A percentile compares a stretch with the other conserved stretches of the same genome.
Evolutionary conservation across 371 early-diverging fungal genomes (phyloP).

Genomic region (Choanephora cucurbitarum): DNA sequence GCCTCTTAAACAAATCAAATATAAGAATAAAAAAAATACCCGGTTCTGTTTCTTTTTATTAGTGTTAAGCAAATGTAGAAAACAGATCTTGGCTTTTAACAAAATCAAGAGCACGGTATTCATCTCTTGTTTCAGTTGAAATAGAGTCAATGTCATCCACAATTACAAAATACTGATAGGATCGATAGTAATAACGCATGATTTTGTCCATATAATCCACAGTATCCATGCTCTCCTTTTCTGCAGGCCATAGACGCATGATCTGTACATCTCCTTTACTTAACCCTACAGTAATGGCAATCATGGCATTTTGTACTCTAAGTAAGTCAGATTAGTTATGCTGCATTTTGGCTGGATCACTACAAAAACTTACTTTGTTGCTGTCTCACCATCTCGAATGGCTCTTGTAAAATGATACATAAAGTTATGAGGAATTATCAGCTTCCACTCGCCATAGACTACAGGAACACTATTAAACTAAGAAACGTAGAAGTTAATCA

Average conservation of each 20-base stretch:
- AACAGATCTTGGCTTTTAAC: constrained; percentile 5
- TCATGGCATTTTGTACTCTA: constrained; percentile 7
- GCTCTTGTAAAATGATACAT: neutral
- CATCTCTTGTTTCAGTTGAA: neutral
- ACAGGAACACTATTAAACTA: constrained; percentile 14
- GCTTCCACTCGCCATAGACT: constrained; percentile 20
- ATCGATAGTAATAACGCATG: constrained; percentile 8
- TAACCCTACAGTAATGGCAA: constrained; percentile 6
- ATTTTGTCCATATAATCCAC: constrained; percentile 11
- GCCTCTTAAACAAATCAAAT: neutral
- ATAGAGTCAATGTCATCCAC: constrained; percentile 22
- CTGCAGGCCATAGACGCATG: constrained; percentile 10
- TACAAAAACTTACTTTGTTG: constrained; percentile 11
- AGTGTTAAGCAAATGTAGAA: constrained; percentile 11
- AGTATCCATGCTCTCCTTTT: neutral
- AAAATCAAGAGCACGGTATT: constrained; percentile 14
- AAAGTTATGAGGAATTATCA: constrained; percentile 16
- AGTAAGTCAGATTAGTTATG: too few species aligned
- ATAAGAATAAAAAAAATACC: too few species aligned
- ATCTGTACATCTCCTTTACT: neutral
- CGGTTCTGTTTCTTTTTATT: too few species aligned
- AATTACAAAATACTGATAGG: constrained; percentile 20
- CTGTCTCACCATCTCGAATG: neutral
- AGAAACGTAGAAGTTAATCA: neutral
- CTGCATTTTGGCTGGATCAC: too few species aligned